A percentile compares a stretch with the other conserved stretches of the same genome.
Evolutionary conservation across 1,284 basidiomycete genomes (phyloP).

Genomic region (Cerioporus squamosus): DNA sequence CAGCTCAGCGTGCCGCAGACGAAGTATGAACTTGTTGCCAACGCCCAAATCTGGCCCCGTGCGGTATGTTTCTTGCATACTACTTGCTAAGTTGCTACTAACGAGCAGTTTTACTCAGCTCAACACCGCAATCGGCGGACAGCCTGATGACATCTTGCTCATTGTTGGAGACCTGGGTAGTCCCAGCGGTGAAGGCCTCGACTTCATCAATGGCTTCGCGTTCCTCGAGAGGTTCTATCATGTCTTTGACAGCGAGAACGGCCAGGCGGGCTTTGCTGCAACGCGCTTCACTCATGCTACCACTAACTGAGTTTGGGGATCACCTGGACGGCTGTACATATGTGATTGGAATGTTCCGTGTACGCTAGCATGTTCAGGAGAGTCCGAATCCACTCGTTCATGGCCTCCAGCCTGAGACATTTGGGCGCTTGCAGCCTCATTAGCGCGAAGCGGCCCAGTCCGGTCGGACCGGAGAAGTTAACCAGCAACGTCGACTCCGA

Average conservation of each 20-base stretch:
- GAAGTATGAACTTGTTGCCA: conserved; percentile 10
- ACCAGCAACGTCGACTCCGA: too few species aligned
- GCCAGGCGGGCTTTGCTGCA: conserved; percentile 43
- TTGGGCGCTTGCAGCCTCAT: too few species aligned
- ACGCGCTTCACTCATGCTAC: conserved; percentile 40
- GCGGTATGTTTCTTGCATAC: neutral
- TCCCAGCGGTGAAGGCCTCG: conserved; percentile 33
- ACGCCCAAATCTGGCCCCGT: conserved; percentile 17
- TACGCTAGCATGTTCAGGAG: too few species aligned
- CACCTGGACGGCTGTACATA: too few species aligned
- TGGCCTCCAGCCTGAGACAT: too few species aligned
- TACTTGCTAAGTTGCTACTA: accelerated
- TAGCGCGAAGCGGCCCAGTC: too few species aligned
- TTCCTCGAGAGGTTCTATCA: conserved; percentile 24
- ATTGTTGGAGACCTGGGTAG: conserved; percentile 45
- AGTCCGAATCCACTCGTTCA: too few species aligned
- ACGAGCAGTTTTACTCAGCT: conserved; percentile 16
- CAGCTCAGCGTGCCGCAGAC: neutral
- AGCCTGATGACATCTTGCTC: conserved; percentile 45
- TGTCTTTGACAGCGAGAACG: conserved; percentile 33
- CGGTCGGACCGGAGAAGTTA: too few species aligned
- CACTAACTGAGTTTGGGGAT: conserved; percentile 34
- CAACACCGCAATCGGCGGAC: conserved; percentile 51
- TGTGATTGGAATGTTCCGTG: too few species aligned
- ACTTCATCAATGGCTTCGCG: conserved; percentile 26